phyloP scores from a whole-genome alignment of 345 rosid genomes.

The Hibiscus trionum region DNA sequence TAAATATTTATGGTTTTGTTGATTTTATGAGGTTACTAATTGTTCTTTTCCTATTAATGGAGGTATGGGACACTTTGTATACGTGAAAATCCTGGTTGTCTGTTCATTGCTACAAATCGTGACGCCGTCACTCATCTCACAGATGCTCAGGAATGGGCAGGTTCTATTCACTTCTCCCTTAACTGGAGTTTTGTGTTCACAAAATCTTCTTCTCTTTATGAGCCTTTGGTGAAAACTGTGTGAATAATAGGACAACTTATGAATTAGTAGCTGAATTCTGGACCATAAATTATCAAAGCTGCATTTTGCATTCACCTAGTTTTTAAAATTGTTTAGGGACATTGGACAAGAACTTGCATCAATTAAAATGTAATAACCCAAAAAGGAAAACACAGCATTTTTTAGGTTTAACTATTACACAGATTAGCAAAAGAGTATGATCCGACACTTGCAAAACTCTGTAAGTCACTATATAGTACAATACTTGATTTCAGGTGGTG shows the following conservation, averaged over 20 bases:
- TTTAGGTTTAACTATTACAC: too few species aligned
- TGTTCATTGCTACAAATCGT: constrained; percentile 86
- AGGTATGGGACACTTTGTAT: constrained; percentile 94
- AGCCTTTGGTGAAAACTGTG: not conserved
- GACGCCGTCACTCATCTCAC: constrained; percentile 96
- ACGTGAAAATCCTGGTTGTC: constrained; percentile 93
- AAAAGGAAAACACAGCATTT: too few species aligned
- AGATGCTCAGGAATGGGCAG: constrained; percentile 98
- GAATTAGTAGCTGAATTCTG: not conserved
- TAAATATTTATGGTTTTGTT: constrained; percentile 1
- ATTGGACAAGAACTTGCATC: too few species aligned
- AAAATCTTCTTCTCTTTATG: not conserved
- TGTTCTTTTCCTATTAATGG: constrained; percentile 9
- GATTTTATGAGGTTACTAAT: not conserved
- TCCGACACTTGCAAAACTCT: not conserved
- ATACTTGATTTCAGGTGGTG: constrained; percentile 59
- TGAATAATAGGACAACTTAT: not conserved
- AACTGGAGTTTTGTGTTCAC: not conserved
- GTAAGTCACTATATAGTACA: not conserved
- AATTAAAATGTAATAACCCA: too few species aligned
- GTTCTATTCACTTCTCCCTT: constrained; percentile 25
- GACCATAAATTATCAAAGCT: not conserved
- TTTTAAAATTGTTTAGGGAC: not conserved
- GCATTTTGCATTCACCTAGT: not conserved
- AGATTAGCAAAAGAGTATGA: not conserved